A percentile compares a stretch with the other conserved stretches of the same genome.
Conservation (phyloP, 148 eudicot species). For the Silene latifolia region DNA sequence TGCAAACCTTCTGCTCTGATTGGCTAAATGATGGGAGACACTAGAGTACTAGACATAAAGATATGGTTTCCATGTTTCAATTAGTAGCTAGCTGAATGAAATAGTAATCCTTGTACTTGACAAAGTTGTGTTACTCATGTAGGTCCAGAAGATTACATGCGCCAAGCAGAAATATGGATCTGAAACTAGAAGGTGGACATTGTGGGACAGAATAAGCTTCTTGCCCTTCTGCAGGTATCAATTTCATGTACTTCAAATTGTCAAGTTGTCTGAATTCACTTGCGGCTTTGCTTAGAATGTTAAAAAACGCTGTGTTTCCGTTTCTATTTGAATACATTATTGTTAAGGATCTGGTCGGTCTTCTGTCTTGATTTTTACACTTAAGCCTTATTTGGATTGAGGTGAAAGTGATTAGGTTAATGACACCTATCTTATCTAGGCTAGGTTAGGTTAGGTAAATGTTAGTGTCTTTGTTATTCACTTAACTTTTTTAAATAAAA, state of each 20-base stretch:
- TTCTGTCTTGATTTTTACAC: background rate
- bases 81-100: slow-evolving; percentile 10
- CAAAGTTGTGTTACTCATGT: background rate
- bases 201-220: slow-evolving; percentile 6
- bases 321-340: background rate
- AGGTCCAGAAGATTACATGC: slow-evolving; percentile 1
- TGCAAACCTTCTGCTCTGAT: background rate
- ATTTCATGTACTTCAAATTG: background rate
- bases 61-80: slow-evolving; percentile 16
- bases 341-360: background rate
- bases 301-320: background rate
- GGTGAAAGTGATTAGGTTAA: background rate
- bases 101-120: slow-evolving; percentile 11
- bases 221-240: slow-evolving; percentile 7
- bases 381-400: background rate
- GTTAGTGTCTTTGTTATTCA: background rate
- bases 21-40: slow-evolving; percentile 8
- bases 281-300: background rate
- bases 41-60: slow-evolving; percentile 7
- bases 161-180: background rate
- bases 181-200: background rate
- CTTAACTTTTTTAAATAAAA: background rate
- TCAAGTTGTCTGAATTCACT: background rate
- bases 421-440: background rate
- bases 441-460: background rate